Percentiles rank a stretch among this genome's conserved stretches.
phyloP scores from a whole-genome alignment of 768 basidiomycete species.

The Vishniacozyma victoriae region DNA sequence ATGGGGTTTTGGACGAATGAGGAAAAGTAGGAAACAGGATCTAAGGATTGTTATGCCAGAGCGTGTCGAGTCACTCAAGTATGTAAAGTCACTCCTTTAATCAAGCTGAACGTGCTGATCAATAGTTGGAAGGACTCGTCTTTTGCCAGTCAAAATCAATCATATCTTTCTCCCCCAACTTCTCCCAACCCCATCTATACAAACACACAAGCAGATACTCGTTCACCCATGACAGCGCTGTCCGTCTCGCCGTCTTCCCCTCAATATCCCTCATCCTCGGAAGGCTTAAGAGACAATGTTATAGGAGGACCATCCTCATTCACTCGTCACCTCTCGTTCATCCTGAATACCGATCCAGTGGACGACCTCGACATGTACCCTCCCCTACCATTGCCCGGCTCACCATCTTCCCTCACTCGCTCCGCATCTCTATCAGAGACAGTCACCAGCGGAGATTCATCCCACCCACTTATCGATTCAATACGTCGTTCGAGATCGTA shows the following conservation, averaged over 20 bases:
- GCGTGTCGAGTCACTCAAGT: not conserved
- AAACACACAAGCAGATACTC: not conserved
- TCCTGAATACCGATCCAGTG: not conserved
- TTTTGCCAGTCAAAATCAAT: too few species aligned
- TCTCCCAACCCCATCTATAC: not conserved
- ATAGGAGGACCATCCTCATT: too few species aligned
- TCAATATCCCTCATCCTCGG: not conserved
- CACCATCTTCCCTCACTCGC: not conserved
- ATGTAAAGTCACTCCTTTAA: not conserved
- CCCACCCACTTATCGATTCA: not conserved
- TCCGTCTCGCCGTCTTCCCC: not conserved
- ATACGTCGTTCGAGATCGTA: not conserved
- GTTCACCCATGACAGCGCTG: not conserved
- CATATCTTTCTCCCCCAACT: not conserved
- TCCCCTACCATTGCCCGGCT: not conserved
- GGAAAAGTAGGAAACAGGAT: conserved; percentile 3
- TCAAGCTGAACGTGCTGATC: not conserved
- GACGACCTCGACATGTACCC: not conserved
- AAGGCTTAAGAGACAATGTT: not conserved
- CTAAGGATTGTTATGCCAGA: not conserved
- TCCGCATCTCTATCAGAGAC: not conserved
- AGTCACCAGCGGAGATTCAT: not conserved
- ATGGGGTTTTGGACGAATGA: conserved; percentile 11
- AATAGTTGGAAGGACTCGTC: not conserved
- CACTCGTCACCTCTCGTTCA: too few species aligned